Percentiles rank a stretch among this genome's conserved stretches.
These are phyloP conservation scores for Cyphellophora attinorum DNA, from an alignment of 2,329 filamentous ascomycete species.

Conservation along the genomic window DNA sequence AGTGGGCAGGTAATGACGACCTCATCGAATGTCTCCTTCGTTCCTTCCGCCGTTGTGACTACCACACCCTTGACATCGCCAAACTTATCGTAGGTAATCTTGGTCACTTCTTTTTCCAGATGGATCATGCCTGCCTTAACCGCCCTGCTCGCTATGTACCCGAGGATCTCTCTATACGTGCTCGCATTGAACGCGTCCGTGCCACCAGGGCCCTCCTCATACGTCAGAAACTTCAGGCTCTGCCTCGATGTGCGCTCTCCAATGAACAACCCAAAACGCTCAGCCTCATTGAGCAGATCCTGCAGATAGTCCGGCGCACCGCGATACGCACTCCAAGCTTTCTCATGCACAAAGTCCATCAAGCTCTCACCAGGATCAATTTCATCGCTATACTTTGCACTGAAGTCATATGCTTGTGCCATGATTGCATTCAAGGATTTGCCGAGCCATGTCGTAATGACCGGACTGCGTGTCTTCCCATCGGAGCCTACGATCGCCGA, in stretches of 20 bases:
- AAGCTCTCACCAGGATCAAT: slow-evolving; percentile 46
- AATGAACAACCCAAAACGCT: slow-evolving; percentile 57
- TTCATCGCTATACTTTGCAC: too few relatives aligned
- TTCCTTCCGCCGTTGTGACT: slow-evolving; percentile 29
- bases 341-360: slow-evolving; percentile 46
- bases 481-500: too few relatives aligned
- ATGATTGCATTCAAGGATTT: too few relatives aligned
- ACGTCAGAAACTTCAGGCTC: slow-evolving; percentile 54
- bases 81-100: slow-evolving; percentile 27
- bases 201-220: slow-evolving; percentile 58
- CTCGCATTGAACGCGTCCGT: slow-evolving; percentile 55
- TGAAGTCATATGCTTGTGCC: too few relatives aligned
- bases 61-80: slow-evolving; percentile 25
- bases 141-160: slow-evolving; percentile 40
- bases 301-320: slow-evolving; percentile 30
- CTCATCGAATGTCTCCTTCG: slow-evolving; percentile 36
- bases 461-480: too few relatives aligned
- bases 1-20: slow-evolving; percentile 44
- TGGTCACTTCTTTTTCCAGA: slow-evolving; percentile 34
- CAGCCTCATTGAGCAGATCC: slow-evolving; percentile 41
- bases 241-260: slow-evolving; percentile 50
- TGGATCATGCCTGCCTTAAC: slow-evolving; percentile 38
- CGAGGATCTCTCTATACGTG: slow-evolving; percentile 50
- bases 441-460: too few relatives aligned
- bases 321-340: slow-evolving; percentile 33